Percentiles rank a stretch among this genome's conserved stretches.
These are phyloP conservation scores for Chernovozyma sophiae-reginae DNA, from an alignment of 1,139 yeast species.

Conservation along the genomic window DNA sequence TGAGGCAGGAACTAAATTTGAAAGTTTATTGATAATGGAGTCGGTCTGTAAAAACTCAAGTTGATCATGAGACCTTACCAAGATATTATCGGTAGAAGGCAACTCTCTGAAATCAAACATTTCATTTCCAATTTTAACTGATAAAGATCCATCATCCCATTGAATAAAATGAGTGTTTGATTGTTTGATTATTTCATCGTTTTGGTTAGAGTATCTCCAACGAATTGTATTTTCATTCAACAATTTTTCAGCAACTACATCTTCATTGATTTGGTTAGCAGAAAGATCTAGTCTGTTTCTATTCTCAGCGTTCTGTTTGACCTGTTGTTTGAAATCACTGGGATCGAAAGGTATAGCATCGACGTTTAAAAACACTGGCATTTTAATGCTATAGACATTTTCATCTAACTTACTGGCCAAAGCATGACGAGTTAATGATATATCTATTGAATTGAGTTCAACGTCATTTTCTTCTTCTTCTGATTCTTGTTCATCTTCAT, in stretches of 20 bases:
- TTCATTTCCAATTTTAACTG: slow-evolving; percentile 84
- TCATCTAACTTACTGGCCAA: slow-evolving; percentile 38
- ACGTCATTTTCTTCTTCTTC: slow-evolving; percentile 28
- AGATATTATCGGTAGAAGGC: slow-evolving; percentile 67
- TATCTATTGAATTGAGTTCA: slow-evolving; percentile 49
- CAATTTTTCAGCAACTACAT: slow-evolving; percentile 47
- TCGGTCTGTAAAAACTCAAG: slow-evolving; percentile 67
- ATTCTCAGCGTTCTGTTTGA: slow-evolving; percentile 45
- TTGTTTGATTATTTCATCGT: slow-evolving; percentile 67
- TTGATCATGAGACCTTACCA: slow-evolving; percentile 68
- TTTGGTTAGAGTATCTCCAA: slow-evolving; percentile 83
- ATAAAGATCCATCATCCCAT: slow-evolving; percentile 91
- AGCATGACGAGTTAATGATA: slow-evolving; percentile 74
- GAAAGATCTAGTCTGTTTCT: slow-evolving; percentile 30
- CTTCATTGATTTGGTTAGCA: slow-evolving; percentile 36
- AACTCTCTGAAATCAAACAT: slow-evolving; percentile 72
- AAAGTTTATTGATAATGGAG: slow-evolving; percentile 45
- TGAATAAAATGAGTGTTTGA: slow-evolving; percentile 85
- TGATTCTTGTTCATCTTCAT: slow-evolving; percentile 23
- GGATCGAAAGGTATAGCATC: slow-evolving; percentile 91
- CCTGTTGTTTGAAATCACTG: slow-evolving; percentile 54
- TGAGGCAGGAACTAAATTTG: slow-evolving; percentile 84
- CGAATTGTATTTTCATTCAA: slow-evolving; percentile 80
- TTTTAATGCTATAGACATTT: slow-evolving; percentile 55
- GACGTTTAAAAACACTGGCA: slow-evolving; percentile 78